A percentile compares a stretch with the other conserved stretches of the same genome.
phyloP scores from a whole-genome alignment of 768 basidiomycete species.

The Mrakia hoshinonis region DNA sequence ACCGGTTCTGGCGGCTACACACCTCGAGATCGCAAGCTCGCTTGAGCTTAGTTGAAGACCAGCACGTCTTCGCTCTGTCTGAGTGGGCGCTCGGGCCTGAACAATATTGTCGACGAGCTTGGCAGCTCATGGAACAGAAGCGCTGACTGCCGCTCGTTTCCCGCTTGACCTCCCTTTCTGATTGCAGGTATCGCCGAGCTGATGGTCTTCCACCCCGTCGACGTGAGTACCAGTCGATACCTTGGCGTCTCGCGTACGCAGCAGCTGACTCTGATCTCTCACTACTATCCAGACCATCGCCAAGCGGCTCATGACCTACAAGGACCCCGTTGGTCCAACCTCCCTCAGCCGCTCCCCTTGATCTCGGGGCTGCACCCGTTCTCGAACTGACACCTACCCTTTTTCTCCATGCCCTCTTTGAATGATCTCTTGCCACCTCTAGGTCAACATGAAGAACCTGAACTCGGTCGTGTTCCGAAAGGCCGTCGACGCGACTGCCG shows the following conservation, averaged over 20 bases:
- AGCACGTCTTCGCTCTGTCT: no score
- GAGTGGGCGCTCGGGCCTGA: no score
- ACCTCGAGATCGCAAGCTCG: no score
- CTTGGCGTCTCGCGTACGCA: neutral
- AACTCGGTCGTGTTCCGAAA: conserved; percentile 82
- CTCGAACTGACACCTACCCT: conserved; percentile 42
- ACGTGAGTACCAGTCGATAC: conserved; percentile 6
- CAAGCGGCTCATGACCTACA: conserved; percentile 99
- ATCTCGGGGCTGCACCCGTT: neutral
- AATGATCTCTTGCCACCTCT: neutral
- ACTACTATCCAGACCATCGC: conserved; percentile 62
- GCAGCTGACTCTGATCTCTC: neutral
- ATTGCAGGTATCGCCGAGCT: conserved; percentile 90
- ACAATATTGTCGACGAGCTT: no score
- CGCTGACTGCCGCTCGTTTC: neutral
- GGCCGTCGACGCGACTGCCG: conserved; percentile 58
- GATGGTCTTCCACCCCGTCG: conserved; percentile 75
- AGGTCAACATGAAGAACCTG: conserved; percentile 47
- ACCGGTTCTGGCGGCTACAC: no score
- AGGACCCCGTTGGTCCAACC: conserved; percentile 43
- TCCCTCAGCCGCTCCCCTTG: neutral
- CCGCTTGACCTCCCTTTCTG: neutral
- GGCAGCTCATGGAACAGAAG: neutral
- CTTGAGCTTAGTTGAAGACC: no score
- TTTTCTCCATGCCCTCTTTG: conserved; percentile 41